A percentile compares a stretch with the other conserved stretches of the same genome.
Conservation (phyloP, 2,329 filamentous ascomycete species). For the Ceratocystis albifundus region DNA sequence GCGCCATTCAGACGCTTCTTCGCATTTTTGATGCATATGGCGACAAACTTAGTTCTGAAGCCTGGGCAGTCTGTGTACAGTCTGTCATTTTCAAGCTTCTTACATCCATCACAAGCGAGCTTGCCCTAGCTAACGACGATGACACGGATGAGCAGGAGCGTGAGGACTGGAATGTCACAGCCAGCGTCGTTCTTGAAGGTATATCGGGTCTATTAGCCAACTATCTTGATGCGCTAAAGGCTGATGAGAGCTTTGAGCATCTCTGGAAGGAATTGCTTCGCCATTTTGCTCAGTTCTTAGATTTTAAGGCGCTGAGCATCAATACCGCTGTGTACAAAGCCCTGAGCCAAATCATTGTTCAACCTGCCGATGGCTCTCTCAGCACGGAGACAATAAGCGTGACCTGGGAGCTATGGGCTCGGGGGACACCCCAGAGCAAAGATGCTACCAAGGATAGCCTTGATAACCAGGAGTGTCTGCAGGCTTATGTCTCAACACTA, state of each 20-base stretch:
- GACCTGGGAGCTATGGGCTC: conserved; percentile 60
- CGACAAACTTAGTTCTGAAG: conserved; percentile 61
- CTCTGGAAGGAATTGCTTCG: conserved; percentile 66
- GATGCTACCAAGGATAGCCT: conserved; percentile 31
- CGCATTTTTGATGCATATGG: conserved; percentile 88
- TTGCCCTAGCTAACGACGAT: conserved; percentile 17
- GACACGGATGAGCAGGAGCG: conserved; percentile 34
- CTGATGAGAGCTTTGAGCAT: conserved; percentile 53
- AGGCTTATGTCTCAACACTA: conserved; percentile 70
- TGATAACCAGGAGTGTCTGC: conserved; percentile 70
- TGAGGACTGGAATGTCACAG: conserved; percentile 60
- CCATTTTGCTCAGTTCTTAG: conserved; percentile 54
- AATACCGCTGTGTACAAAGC: conserved; percentile 61
- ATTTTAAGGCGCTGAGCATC: conserved; percentile 54
- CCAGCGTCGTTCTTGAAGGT: conserved; percentile 60
- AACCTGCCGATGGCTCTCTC: conserved; percentile 35
- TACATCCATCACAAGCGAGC: conserved; percentile 43
- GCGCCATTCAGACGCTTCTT: conserved; percentile 79
- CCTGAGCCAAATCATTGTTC: conserved; percentile 50
- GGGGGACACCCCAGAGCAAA: conserved; percentile 35
- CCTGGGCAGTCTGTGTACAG: conserved; percentile 75
- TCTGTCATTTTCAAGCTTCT: conserved; percentile 70
- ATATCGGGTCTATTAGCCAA: conserved; percentile 62
- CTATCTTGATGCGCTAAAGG: conserved; percentile 61
- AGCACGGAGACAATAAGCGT: conserved; percentile 45